Conservation (phyloP, 805 yeast genomes). For the Kuraishia borneana region DNA sequence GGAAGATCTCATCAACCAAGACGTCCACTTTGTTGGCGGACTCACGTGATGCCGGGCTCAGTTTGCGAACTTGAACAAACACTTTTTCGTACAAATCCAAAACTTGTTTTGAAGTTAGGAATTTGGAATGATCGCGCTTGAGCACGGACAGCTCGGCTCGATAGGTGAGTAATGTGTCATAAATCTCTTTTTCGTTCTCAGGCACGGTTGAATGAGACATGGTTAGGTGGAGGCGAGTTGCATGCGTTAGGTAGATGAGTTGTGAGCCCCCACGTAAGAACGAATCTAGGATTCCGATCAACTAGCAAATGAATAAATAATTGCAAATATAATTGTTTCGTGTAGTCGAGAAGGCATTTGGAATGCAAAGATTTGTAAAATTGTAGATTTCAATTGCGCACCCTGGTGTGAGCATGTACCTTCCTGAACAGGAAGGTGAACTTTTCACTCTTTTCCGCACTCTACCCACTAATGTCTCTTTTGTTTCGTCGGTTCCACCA, state of each 20-base stretch:
- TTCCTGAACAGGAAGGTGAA: no score
- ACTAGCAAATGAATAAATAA: no score
- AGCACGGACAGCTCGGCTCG: constrained; percentile 30
- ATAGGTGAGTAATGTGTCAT: constrained; percentile 27
- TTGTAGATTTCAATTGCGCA: no score
- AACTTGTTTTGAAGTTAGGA: constrained; percentile 60
- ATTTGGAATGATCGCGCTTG: constrained; percentile 57
- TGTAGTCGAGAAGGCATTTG: neutral
- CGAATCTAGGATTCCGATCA: no score
- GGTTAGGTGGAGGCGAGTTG: neutral
- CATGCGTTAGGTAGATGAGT: no score
- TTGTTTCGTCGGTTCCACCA: no score
- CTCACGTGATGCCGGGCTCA: constrained; percentile 12
- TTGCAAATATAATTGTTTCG: no score
- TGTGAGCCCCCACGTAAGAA: no score
- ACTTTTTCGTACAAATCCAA: constrained; percentile 47
- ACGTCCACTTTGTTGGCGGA: constrained; percentile 53
- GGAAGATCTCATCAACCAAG: constrained; percentile 81
- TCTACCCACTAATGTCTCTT: no score
- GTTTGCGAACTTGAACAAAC: constrained; percentile 37
- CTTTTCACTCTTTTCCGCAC: no score
- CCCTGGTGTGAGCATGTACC: no score
- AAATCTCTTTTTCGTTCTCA: constrained; percentile 18
- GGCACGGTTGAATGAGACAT: constrained; percentile 20
- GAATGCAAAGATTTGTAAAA: no score